Conservation (phyloP, 331 rosid species). For the Phaseolus coccineus region DNA sequence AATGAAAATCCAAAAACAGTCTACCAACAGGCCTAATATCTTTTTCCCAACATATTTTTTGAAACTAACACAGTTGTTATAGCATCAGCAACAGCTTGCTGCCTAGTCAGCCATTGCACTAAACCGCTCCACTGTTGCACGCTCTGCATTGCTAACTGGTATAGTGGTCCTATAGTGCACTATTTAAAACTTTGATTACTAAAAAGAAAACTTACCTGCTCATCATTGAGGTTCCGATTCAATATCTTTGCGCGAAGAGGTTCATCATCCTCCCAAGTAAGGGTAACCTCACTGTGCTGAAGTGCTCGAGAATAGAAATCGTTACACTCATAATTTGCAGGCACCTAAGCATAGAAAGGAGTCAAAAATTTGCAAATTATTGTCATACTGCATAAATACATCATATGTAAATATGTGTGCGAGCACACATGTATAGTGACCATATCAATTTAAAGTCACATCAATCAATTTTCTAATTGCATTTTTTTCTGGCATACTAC, state of each 20-base stretch:
- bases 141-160: too few relatives aligned
- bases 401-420: not conserved
- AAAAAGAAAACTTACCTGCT: conserved; percentile 67
- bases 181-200: too few relatives aligned
- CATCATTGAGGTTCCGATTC: conserved; percentile 71
- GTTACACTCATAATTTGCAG: conserved; percentile 68
- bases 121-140: too few relatives aligned
- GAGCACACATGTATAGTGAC: not conserved
- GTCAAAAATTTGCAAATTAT: conserved; percentile 29
- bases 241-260: conserved; percentile 73
- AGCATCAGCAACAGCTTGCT: too few relatives aligned
- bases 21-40: too few relatives aligned
- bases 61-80: too few relatives aligned
- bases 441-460: not conserved
- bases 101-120: too few relatives aligned
- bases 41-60: too few relatives aligned
- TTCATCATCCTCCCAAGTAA: conserved; percentile 97
- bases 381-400: not conserved
- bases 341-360: conserved; percentile 61
- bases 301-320: conserved; percentile 82
- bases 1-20: too few relatives aligned
- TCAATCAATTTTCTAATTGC: not conserved
- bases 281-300: conserved; percentile 75
- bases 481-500: not conserved
- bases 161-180: too few relatives aligned